A percentile compares a stretch with the other conserved stretches of the same genome.
Evolutionary conservation across 148 eudicot genomes (phyloP).

Genomic region (Vaccinium myrtillus): DNA sequence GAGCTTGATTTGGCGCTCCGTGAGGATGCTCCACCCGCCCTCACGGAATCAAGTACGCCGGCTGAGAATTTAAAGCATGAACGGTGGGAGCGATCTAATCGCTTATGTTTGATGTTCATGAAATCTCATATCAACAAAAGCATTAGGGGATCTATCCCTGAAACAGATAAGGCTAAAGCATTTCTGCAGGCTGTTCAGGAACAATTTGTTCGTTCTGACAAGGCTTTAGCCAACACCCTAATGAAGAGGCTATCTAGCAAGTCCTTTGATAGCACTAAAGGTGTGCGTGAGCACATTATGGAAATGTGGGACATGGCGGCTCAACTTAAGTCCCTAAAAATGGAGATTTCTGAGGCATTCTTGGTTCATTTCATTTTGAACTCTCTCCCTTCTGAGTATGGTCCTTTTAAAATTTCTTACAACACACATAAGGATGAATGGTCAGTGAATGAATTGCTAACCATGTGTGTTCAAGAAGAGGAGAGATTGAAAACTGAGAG

Average conservation of each 20-base stretch:
- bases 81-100: background rate
- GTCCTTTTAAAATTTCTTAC: background rate
- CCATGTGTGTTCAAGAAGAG: slow-evolving; percentile 10
- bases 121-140: background rate
- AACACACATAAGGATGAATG: background rate
- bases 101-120: background rate
- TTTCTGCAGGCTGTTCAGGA: background rate
- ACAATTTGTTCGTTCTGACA: background rate
- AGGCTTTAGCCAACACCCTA: background rate
- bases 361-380: no score
- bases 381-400: background rate
- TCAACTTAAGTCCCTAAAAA: background rate
- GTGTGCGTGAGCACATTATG: background rate
- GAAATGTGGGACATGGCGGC: background rate
- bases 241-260: background rate
- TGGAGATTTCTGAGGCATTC: background rate
- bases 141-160: background rate
- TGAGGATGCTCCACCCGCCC: background rate
- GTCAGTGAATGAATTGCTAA: background rate
- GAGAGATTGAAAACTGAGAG: background rate
- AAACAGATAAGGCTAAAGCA: background rate
- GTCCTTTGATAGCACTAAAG: background rate
- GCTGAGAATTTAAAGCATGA: background rate
- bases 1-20: background rate
- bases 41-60: no score